Evolutionary conservation across 1,284 basidiomycete species (phyloP), one percentile per base, ranked within the genome.

Genomic region (Polyporus tsugae): DNA sequence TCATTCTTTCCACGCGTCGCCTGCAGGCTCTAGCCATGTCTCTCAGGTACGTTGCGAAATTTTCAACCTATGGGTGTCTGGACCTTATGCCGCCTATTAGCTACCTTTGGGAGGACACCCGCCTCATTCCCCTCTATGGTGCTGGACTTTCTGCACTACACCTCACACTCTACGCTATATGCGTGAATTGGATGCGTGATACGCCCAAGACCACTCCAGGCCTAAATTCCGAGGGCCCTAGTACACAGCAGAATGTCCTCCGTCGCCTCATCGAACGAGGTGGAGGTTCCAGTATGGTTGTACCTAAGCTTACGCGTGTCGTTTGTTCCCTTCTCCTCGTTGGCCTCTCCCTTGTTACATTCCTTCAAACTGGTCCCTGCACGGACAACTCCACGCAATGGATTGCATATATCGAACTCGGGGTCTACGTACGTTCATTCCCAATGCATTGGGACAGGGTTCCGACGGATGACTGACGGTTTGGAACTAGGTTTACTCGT

Each of bases 341-440:
- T 19, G 73, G 67, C 36, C 58, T 80, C 36, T 73, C 72, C 22
- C 67, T 76, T n/a, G 63, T 70, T 22, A 72, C 72, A 64, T 44
- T 68, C 0, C 2, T 66, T n/a, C 44, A 49, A 42, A 69, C 67
- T 1, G 52, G 39, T 13, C 13, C 55, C 42, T 5, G 61, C 33
- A 59, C 49, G n/a, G n/a, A 61, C 35, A 19, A 42, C 4, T 42
- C 38, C 29, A 4, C 19, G n/a, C n/a, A 9, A 25, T 66, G 69
- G 79, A 61, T 80, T 29, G 75, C 79, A 33, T 62, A 80, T 36
- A 74, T 73, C 0, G 75, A 81, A 72, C 78, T 75, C 62, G 77
- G 78, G 63, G 76, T 78, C n/a, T 81, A 80, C 67, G 82, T 81
- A 66, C 57, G 79, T 64, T 10, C 6, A 19, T 55, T 33, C 10